phyloP scores from a whole-genome alignment of 495 filamentous ascomycete species.

The Xylaria bambusicola region DNA sequence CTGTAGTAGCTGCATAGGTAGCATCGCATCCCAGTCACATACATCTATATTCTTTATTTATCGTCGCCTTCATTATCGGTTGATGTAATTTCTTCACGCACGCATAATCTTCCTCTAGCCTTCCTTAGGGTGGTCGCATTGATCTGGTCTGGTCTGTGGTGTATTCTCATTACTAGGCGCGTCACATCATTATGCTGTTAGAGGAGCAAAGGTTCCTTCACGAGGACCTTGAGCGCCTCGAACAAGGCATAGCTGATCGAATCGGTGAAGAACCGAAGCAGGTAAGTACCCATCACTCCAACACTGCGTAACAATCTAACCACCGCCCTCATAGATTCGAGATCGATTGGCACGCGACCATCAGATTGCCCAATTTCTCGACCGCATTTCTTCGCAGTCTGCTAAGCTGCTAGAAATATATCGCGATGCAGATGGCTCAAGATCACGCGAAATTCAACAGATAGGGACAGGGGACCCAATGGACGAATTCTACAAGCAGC shows the following conservation, averaged over 20 bases:
- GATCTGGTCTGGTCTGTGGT: no score
- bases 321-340: conserved; percentile 60
- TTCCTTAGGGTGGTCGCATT: no score
- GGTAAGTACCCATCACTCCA: conserved; percentile 54
- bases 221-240: conserved; percentile 92
- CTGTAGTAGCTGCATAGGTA: no score
- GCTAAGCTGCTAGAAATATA: conserved; percentile 80
- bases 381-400: conserved; percentile 84
- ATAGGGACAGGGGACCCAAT: conserved; percentile 88
- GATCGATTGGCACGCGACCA: conserved; percentile 86
- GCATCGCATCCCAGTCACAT: no score
- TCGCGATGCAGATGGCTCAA: conserved; percentile 70
- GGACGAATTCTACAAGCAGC: conserved; percentile 87
- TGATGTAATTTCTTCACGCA: no score
- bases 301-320: conserved; percentile 7
- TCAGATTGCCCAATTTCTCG: conserved; percentile 82
- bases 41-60: no score
- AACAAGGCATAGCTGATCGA: conserved; percentile 90
- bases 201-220: conserved; percentile 92
- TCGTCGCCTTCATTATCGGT: no score
- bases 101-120: no score
- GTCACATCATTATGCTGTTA: conserved; percentile 63
- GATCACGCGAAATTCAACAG: conserved; percentile 76
- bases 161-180: no score
- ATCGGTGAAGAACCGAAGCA: conserved; percentile 84